Conservation (phyloP, 1,284 basidiomycete genomes). For the Leccinum variabile region DNA sequence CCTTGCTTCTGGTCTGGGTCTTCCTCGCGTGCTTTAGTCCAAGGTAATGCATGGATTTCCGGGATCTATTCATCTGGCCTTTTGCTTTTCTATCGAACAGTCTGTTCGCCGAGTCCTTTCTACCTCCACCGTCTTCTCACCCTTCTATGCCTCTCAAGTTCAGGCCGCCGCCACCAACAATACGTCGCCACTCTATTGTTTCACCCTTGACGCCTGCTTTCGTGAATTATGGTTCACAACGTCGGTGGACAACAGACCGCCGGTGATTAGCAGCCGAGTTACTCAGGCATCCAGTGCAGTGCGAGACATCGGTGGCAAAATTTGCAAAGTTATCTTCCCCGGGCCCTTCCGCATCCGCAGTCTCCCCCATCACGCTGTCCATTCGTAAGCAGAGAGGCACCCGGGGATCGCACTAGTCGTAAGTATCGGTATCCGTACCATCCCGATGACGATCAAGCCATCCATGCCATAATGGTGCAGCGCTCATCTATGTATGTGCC, state of each 20-base stretch:
- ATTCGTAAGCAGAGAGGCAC: constrained; percentile 11
- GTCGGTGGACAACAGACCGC: neutral
- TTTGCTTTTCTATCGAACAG: neutral
- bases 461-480: neutral
- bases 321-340: neutral
- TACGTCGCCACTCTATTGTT: neutral
- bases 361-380: neutral
- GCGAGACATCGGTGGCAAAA: constrained; percentile 1
- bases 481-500: neutral
- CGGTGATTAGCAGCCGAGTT: neutral
- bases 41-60: constrained; percentile 1
- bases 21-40: constrained; percentile 1
- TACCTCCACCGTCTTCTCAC: neutral
- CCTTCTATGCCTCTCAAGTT: neutral
- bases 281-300: neutral
- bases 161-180: neutral
- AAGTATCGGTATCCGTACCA: neutral
- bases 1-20: constrained; percentile 1
- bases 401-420: neutral
- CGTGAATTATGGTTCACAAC: neutral
- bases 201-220: neutral
- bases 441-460: neutral
- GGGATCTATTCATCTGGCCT: neutral
- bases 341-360: constrained; percentile 8
- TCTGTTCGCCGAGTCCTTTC: neutral